Base-by-base conservation (phyloP, 139 green algal genomes). In the Chlamydomonas schloesseri region DNA sequence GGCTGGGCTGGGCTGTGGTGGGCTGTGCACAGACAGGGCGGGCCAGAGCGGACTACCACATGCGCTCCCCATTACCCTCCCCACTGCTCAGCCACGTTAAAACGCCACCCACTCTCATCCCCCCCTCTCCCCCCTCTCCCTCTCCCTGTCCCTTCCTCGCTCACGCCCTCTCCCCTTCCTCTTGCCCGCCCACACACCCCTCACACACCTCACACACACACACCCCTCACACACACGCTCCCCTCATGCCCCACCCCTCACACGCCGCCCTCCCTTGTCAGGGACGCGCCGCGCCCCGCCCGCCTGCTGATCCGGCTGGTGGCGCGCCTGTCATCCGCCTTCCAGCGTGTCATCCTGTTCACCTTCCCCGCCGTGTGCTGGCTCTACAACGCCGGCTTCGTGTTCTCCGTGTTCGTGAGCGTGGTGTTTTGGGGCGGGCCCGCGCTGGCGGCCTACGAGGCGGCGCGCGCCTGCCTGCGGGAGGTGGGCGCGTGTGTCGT, bases 281-380 rank as follows among this genome's bases (percentile, higher is more conserved):
- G 78, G 78, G 78, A 84, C 28, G 67, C 69, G 36, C 69, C 69
- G 9, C 87, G 90, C 10, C 71, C 37, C 0, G 81, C 83, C 15
- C 80, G 83, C 6, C 23, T 75, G 2, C 60, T 96, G 23, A 91
- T 94, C 33, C 81, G 81, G 11, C n/a, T 93, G 34, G 91, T 95
- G 20, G 88, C 92, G 5, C 42, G 78, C 5, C 50, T 96, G 18
- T 90, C 82, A 65, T 79, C 71, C 15, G 65, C 79, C 8, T 98
- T 98, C 89, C 93, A 96, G 71, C 93, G 93, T 80, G 88, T 93
- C 55, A 94, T 97, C 71, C 89, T 97, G 31, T 93, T 95, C 83
- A 88, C 90, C 62, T 98, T 98, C 89, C 95, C 95, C 2, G 95
- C 94, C 21, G 90, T 98, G 36, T 98, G 96, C 92, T 98, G 96